These are phyloP conservation scores for Neonothopanus nambi DNA, from an alignment of 1,284 basidiomycete species.

Conservation along the genomic window DNA sequence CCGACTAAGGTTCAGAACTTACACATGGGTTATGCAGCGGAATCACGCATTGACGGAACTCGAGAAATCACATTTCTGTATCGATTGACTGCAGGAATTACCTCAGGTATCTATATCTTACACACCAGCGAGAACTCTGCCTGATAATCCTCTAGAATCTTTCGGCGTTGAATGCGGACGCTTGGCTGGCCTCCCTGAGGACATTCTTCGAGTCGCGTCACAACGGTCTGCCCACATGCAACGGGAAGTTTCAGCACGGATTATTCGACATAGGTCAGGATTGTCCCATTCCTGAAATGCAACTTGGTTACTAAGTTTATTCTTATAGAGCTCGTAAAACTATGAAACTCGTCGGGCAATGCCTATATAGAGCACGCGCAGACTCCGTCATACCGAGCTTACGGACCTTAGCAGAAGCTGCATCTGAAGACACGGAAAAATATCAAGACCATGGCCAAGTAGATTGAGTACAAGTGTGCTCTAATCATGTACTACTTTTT, in stretches of 20 bases:
- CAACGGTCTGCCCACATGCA: slow-evolving; percentile 60
- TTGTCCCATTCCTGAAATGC: neutral
- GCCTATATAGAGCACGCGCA: too few relatives aligned
- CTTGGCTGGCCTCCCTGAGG: slow-evolving; percentile 77
- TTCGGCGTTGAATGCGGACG: slow-evolving; percentile 91
- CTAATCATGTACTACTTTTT: slow-evolving; percentile 40
- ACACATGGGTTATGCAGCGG: slow-evolving; percentile 84
- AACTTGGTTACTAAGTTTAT: neutral
- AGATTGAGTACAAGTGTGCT: too few relatives aligned
- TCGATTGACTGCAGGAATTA: slow-evolving; percentile 68
- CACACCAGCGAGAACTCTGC: slow-evolving; percentile 47
- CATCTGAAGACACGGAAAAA: too few relatives aligned
- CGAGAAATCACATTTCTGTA: slow-evolving; percentile 87
- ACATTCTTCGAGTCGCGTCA: slow-evolving; percentile 62
- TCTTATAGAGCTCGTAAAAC: neutral
- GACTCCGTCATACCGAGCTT: too few relatives aligned
- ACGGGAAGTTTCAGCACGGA: slow-evolving; percentile 47
- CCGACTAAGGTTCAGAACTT: slow-evolving; percentile 67
- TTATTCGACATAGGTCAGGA: slow-evolving; percentile 49
- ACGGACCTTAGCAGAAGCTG: too few relatives aligned
- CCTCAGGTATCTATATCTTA: slow-evolving; percentile 45
- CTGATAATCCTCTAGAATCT: slow-evolving; percentile 51
- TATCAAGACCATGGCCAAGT: too few relatives aligned
- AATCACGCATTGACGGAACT: slow-evolving; percentile 65
- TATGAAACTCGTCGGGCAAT: neutral